Conservation (phyloP, 768 basidiomycete species). For the Rossbeevera mucosa region DNA sequence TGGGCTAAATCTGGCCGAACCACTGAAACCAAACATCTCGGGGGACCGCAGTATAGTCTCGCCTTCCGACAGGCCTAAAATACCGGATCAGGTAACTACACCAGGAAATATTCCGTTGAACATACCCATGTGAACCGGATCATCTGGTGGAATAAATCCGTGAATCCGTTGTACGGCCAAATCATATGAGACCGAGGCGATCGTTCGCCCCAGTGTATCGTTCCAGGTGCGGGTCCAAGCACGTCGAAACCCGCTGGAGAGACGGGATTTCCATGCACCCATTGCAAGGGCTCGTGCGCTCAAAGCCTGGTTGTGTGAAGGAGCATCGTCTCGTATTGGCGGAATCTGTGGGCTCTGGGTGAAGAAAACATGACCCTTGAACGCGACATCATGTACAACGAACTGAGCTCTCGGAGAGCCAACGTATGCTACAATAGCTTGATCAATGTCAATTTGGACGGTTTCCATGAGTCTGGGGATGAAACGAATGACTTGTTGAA, state of each 20-base stretch:
- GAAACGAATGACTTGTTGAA: conserved; percentile 58
- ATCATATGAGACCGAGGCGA: conserved; percentile 50
- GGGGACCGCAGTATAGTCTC: conserved; percentile 44
- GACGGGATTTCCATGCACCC: conserved; percentile 59
- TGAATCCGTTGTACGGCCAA: conserved; percentile 46
- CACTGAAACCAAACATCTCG: conserved; percentile 39
- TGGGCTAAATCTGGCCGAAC: conserved; percentile 57
- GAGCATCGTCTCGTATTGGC: conserved; percentile 10
- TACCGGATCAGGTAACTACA: not conserved
- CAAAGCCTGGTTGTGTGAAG: conserved; percentile 13
- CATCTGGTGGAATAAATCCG: conserved; percentile 35
- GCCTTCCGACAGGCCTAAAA: conserved; percentile 22
- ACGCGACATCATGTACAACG: conserved; percentile 43
- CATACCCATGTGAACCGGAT: conserved; percentile 28
- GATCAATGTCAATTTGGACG: conserved; percentile 62
- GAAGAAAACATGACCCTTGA: conserved; percentile 55
- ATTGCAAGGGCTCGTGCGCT: conserved; percentile 41
- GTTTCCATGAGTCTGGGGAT: conserved; percentile 67
- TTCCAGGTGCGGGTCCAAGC: conserved; percentile 70
- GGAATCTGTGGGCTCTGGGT: conserved; percentile 40
- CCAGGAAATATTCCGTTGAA: not conserved
- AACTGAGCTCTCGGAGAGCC: conserved; percentile 51
- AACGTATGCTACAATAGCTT: conserved; percentile 46
- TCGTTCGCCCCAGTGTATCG: conserved; percentile 61
- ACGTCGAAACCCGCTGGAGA: conserved; percentile 56